Conservation (phyloP, 2,329 filamentous ascomycete species). For the Aaosphaeria arxii region DNA sequence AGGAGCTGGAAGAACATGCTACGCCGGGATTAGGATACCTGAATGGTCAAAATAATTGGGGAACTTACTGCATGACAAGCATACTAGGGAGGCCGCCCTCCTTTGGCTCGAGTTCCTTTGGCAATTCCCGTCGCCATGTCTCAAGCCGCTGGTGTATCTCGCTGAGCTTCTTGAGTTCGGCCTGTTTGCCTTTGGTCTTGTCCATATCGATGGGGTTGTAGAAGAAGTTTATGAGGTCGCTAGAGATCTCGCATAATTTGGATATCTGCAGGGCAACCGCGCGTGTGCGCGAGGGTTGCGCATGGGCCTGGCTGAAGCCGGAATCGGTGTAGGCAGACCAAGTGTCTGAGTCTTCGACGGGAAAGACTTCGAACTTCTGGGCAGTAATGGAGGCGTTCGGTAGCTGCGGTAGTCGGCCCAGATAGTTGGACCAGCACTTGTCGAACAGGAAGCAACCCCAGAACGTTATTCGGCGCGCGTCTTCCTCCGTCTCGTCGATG, state of each 20-base stretch:
- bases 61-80: slow-evolving; percentile 77
- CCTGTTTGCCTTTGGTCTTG: slow-evolving; percentile 67
- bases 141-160: slow-evolving; percentile 88
- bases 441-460: slow-evolving; percentile 99
- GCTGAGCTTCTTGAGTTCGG: slow-evolving; percentile 87
- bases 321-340: slow-evolving; percentile 90
- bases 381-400: slow-evolving; percentile 77
- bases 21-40: slow-evolving; percentile 16
- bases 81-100: slow-evolving; percentile 88
- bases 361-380: slow-evolving; percentile 87
- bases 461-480: slow-evolving; percentile 87
- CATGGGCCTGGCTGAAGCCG: slow-evolving; percentile 68
- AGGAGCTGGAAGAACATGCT: slow-evolving; percentile 98
- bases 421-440: slow-evolving; percentile 98
- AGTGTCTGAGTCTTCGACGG: slow-evolving; percentile 75
- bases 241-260: slow-evolving; percentile 87
- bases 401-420: slow-evolving; percentile 85
- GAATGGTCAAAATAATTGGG: not conserved
- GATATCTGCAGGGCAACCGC: slow-evolving; percentile 78
- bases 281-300: slow-evolving; percentile 79
- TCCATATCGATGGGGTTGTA: slow-evolving; percentile 73
- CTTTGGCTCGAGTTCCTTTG: slow-evolving; percentile 81
- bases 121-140: slow-evolving; percentile 80
- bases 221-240: slow-evolving; percentile 83
- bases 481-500: slow-evolving; percentile 78